Conservation (phyloP, 1,284 basidiomycete species). For the Ustilago sp. region DNA sequence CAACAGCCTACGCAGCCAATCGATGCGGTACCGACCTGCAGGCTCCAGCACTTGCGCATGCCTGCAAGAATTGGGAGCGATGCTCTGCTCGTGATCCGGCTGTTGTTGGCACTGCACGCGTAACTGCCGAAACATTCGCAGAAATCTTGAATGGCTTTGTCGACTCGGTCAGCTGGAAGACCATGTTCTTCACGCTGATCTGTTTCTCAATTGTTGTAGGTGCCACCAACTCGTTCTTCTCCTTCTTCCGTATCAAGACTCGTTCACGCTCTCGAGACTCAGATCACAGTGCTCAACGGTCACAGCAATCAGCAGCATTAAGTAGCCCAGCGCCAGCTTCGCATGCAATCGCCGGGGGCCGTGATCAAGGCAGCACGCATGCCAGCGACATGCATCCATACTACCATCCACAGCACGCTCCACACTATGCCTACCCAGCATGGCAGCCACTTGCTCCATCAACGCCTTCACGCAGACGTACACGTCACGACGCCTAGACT, state of each 20-base stretch:
- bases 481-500: constrained; percentile 12
- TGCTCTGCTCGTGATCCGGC: constrained; percentile 95
- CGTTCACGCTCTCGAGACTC: constrained; percentile 18
- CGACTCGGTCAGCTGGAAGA: constrained; percentile 96
- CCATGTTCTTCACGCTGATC: constrained; percentile 74
- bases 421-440: constrained; percentile 22
- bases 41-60: constrained; percentile 59
- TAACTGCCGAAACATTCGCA: constrained; percentile 93
- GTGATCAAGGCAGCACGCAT: constrained; percentile 7
- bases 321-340: constrained; percentile 2
- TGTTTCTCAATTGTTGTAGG: constrained; percentile 63
- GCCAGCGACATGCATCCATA: constrained; percentile 22
- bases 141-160: constrained; percentile 96
- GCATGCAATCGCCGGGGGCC: constrained; percentile 6
- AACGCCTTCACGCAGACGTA: constrained; percentile 34
- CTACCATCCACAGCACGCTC: constrained; percentile 17
- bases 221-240: constrained; percentile 65
- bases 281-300: constrained; percentile 5
- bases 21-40: constrained; percentile 62
- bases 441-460: constrained; percentile 39
- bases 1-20: constrained; percentile 53
- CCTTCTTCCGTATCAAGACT: constrained; percentile 63
- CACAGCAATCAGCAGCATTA: constrained; percentile 11
- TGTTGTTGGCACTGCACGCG: constrained; percentile 85
- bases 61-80: constrained; percentile 79